Evolutionary conservation across 305 asterid species (phyloP).

Genomic region (Solanum hybrid): DNA sequence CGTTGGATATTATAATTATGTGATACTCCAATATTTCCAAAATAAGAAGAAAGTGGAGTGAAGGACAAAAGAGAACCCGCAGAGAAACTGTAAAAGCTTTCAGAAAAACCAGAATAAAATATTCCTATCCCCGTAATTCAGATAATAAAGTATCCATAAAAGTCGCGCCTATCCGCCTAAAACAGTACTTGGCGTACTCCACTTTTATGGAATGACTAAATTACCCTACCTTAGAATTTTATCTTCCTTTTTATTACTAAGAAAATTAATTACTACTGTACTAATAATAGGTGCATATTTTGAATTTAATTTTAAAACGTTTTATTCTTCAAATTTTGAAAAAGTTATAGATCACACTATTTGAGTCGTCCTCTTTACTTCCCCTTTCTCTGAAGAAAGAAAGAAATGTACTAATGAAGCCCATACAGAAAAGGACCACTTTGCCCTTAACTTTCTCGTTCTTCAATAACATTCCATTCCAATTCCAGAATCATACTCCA

Average conservation of each 20-base stretch:
- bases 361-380: not conserved
- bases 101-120: not conserved
- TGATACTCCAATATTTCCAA: not conserved
- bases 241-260: not conserved
- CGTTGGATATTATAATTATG: not conserved
- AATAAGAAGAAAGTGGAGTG: not conserved
- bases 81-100: constrained; percentile 17
- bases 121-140: not conserved
- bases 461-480: constrained; percentile 28
- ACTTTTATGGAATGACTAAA: not conserved
- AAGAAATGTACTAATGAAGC: not conserved
- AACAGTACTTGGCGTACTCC: not conserved
- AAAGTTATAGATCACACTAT: not conserved
- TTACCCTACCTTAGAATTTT: not conserved
- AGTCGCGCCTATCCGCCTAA: constrained; percentile 24
- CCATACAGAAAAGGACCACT: constrained; percentile 4
- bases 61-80: constrained; percentile 18
- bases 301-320: not conserved
- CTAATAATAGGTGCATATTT: not conserved
- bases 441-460: constrained; percentile 1
- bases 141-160: constrained; percentile 16
- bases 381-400: not conserved
- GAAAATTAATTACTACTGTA: not conserved
- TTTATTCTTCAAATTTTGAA: not conserved
- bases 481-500: constrained; percentile 6